Base-by-base conservation (phyloP, 2,329 filamentous ascomycete species). In the Aschersonia sp. region DNA sequence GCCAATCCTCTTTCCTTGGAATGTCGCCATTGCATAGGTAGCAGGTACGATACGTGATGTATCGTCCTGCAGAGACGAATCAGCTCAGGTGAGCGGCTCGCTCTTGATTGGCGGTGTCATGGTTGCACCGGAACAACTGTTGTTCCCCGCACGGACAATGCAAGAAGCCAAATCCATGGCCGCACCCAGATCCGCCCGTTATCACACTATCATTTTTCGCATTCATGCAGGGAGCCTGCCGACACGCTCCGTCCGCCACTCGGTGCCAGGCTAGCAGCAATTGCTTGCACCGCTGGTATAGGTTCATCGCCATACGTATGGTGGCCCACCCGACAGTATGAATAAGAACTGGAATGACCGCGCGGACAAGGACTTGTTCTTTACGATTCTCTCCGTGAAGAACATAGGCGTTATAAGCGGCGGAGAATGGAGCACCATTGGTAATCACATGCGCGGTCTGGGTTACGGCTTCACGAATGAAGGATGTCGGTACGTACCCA, bases 401-500 rank as follows among this genome's bases (percentile, higher is more conserved):
- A 76, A 78, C 58, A 78, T 80, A 55, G 76, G 76, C 52, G 69
- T 79, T 57, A 79, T 80, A 60, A 79, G 75, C 60, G 76, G 75
- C 49, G 63, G 67, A 12, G 76, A 80, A 75, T 80, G 76, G 76
- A 73, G 68, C 31, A 76, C 70, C 40, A 79, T 80, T 55, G 76
- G 76, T 52, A 76, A 75, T 59, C 68, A 76, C 52, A 79, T 80
- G 76, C 69, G 76, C 51, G 61, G 63, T 37, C 56, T 78, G 49
- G 76, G 76, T 48, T 79, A 80, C 55, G 74, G 75, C 61, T 79
- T 80, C 60, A 79, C 76, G 14, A 79, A 80, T 65, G 76, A 80
- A 58, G 76, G 76, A 55, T 79, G 76, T 54, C 74, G 76, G 76
- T 79, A 65, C 65, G 75, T 72, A 22, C 22, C 22, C 12, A 39